Evolutionary conservation across 495 filamentous ascomycete species (phyloP), one percentile per base, ranked within the genome.

Genomic region (Neurospora sp.): DNA sequence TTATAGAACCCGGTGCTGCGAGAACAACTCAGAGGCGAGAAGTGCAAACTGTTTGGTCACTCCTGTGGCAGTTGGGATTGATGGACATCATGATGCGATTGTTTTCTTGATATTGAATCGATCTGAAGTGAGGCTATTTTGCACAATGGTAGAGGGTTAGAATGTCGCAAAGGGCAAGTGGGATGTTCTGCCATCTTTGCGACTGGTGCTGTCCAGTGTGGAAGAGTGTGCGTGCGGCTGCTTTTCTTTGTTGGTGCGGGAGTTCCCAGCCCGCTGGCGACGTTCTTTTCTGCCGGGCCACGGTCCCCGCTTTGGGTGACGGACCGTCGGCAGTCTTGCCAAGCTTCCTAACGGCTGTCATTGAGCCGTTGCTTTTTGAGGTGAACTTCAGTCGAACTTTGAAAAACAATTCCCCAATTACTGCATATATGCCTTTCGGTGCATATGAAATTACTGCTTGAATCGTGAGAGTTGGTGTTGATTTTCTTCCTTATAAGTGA

Each of bases 41-140:
- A 42, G 20, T 70, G 72, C 72, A 70, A 72, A 18, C 60, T 39
- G 62, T 69, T 73, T 69, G 72, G 72, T 69, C 72, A 27, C 62
- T 44, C 14, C 8, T 70, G 14, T 31, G 27, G 54, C 54, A 66
- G 27, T 35, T 62, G 54, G 54, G 27, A 35, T 66, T 27, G 14
- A 66, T 8, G 14, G 54, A 18, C 3, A 37, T 31, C 27, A 31
- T 31, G 27, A 31, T 18, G 27, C 12, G 3, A 35, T 66, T 31
- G 54, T 31, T 60, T 62, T 8, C 14, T 35, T 18, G 54, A 18
- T 18, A 35, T 66, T 16, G 14, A 66, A 6, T 31, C 14, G 27
- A 31, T 66, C 54, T 35, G 54, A 16, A 4, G 14, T 35, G 54
- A 35, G 54, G 27, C 54, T 35, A 35, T 66, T 18, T 8, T 66